These are phyloP conservation scores for Lojkania enalia DNA, from an alignment of 2,329 filamentous ascomycete genomes.

Conservation along the genomic window DNA sequence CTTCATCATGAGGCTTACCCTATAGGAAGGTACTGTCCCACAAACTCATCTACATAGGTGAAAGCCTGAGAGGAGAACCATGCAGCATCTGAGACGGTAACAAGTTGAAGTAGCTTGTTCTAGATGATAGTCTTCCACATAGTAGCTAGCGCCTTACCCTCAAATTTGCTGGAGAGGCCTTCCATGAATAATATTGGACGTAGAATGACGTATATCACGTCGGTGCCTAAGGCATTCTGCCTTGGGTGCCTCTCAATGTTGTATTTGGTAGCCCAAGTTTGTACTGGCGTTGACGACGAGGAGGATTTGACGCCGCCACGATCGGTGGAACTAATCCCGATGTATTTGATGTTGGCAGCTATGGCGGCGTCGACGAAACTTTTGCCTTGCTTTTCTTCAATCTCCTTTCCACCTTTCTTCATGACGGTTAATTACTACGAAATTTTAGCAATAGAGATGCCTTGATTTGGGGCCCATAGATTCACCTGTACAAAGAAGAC, in stretches of 20 bases:
- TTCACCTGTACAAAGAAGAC: constrained; percentile 32
- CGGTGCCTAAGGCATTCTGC: constrained; percentile 36
- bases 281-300: constrained; percentile 56
- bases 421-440: no score
- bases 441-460: no score
- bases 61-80: constrained; percentile 53
- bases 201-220: constrained; percentile 61
- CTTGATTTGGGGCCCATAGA: no score
- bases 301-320: constrained; percentile 47
- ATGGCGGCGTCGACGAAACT: constrained; percentile 37
- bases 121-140: constrained; percentile 15
- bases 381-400: constrained; percentile 41
- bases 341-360: constrained; percentile 31
- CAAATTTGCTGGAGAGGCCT: constrained; percentile 50
- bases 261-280: constrained; percentile 63
- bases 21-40: constrained; percentile 47
- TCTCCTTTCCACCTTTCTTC: constrained; percentile 22
- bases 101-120: constrained; percentile 37
- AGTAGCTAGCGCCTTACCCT: constrained; percentile 20
- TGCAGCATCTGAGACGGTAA: constrained; percentile 51
- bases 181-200: constrained; percentile 64
- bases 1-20: constrained; percentile 51
- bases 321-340: constrained; percentile 43
- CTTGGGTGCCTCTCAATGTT: constrained; percentile 62
- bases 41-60: constrained; percentile 46